Conservation (phyloP, 768 basidiomycete genomes). For the Sistotremastrum niveocremeum region DNA sequence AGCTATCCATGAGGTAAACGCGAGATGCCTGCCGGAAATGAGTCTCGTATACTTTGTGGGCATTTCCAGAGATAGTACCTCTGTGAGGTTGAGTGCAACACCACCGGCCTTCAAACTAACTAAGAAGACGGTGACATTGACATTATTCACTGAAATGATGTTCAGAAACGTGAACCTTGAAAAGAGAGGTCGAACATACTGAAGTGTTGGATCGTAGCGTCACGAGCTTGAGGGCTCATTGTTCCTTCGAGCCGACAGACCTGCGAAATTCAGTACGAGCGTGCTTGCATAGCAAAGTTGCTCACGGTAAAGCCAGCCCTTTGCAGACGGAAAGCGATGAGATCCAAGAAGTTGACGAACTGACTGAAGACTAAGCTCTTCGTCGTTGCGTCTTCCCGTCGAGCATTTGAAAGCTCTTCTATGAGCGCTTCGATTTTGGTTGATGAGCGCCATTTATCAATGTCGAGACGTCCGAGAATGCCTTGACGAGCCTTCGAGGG, state of each 20-base stretch:
- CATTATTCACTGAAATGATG: conserved; percentile 60
- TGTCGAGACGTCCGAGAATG: conserved; percentile 80
- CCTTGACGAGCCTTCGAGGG: conserved; percentile 54
- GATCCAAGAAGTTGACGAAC: conserved; percentile 85
- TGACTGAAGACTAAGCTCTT: conserved; percentile 97
- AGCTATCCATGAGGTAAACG: conserved; percentile 94
- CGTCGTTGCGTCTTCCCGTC: conserved; percentile 74
- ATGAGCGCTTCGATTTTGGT: conserved; percentile 94
- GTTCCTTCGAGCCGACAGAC: conserved; percentile 91
- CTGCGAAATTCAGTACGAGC: conserved; percentile 22
- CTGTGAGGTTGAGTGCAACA: conserved; percentile 80
- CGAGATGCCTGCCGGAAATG: conserved; percentile 49
- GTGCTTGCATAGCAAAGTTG: conserved; percentile 4
- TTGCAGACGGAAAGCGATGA: conserved; percentile 87
- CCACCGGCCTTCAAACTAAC: conserved; percentile 95
- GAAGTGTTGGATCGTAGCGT: conserved; percentile 90
- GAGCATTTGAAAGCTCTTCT: conserved; percentile 81
- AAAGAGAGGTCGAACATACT: conserved; percentile 35
- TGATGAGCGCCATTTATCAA: conserved; percentile 88
- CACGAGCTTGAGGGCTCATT: conserved; percentile 93
- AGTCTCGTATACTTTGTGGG: not conserved
- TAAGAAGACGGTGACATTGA: conserved; percentile 93
- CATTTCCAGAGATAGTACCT: conserved; percentile 17
- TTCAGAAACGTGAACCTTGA: conserved; percentile 3
- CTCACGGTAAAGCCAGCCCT: conserved; percentile 79